Conservation (phyloP, 1,284 basidiomycete species). For the Boletus mariae region DNA sequence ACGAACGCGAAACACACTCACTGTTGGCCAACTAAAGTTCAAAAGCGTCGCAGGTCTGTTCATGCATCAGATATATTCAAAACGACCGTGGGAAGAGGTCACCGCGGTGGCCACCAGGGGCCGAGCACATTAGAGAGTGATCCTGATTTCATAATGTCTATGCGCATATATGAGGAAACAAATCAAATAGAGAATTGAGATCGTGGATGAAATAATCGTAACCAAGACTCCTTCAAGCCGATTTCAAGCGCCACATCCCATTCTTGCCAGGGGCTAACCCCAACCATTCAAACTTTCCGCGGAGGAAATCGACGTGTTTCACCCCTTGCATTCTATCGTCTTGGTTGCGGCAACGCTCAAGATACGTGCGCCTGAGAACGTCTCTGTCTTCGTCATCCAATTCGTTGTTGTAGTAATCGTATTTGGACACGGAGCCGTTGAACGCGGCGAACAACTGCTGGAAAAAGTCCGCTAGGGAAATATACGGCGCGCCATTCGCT, state of each 20-base stretch:
- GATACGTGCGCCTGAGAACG: conserved; percentile 32
- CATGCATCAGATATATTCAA: no score
- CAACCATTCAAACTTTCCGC: conserved; percentile 27
- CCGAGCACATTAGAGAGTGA: no score
- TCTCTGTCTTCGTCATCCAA: conserved; percentile 37
- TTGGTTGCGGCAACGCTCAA: conserved; percentile 33
- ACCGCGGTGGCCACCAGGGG: no score
- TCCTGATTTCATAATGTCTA: no score
- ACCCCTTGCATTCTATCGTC: conserved; percentile 26
- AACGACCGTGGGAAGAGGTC: no score
- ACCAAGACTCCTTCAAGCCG: conserved; percentile 3
- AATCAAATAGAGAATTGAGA: not conserved
- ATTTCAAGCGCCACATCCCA: conserved; percentile 33
- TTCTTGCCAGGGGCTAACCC: conserved; percentile 30
- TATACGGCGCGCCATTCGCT: conserved; percentile 42
- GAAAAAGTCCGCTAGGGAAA: conserved; percentile 55
- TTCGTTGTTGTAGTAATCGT: conserved; percentile 40
- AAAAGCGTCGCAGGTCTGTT: no score
- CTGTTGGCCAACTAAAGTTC: no score
- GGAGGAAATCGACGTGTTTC: conserved; percentile 30
- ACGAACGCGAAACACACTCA: no score
- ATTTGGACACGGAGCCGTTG: conserved; percentile 29
- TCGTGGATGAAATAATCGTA: not conserved
- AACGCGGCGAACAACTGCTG: conserved; percentile 33
- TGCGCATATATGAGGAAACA: no score